phyloP scores from a whole-genome alignment of 2,329 filamentous ascomycete species.

The Corinectria fuckeliana region DNA sequence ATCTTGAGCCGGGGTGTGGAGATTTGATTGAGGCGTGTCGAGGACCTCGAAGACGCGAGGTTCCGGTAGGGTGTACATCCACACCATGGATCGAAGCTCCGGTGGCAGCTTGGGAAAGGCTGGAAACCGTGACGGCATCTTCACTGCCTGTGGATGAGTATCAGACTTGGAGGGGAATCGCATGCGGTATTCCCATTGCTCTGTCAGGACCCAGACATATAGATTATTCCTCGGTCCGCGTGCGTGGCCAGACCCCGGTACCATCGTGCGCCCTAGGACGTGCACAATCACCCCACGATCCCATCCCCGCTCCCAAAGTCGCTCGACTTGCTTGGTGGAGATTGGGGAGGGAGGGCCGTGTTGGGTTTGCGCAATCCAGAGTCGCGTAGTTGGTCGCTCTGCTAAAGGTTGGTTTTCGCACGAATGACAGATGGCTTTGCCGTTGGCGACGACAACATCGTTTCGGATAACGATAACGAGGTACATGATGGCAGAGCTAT shows the following conservation, averaged over 20 bases:
- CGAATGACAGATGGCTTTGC: conserved; percentile 22
- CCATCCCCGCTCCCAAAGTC: conserved; percentile 19
- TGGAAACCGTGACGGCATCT: conserved; percentile 18
- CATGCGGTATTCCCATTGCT: not conserved
- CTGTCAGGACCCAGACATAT: conserved; percentile 4
- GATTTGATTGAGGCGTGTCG: conserved; percentile 26
- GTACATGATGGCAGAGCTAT: conserved; percentile 1
- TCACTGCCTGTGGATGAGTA: not conserved
- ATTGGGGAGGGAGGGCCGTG: not conserved
- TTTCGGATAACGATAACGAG: conserved; percentile 20
- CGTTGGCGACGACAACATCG: conserved; percentile 5
- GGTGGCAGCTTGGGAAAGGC: conserved; percentile 23
- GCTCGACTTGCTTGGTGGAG: conserved; percentile 17
- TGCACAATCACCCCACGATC: conserved; percentile 30
- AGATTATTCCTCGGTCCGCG: conserved; percentile 1
- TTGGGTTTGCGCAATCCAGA: conserved; percentile 6
- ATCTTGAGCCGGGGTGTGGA: conserved; percentile 24
- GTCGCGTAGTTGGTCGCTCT: conserved; percentile 13
- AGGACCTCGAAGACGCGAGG: conserved; percentile 31
- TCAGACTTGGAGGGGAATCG: not conserved
- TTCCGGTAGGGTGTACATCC: conserved; percentile 27
- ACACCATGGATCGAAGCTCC: conserved; percentile 30
- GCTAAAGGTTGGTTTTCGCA: conserved; percentile 26
- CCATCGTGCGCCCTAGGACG: conserved; percentile 12
- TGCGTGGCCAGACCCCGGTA: conserved; percentile 2